Evolutionary conservation across 192 early-diverging fungal genomes (phyloP).

Genomic region (Spizellomyces sp.): DNA sequence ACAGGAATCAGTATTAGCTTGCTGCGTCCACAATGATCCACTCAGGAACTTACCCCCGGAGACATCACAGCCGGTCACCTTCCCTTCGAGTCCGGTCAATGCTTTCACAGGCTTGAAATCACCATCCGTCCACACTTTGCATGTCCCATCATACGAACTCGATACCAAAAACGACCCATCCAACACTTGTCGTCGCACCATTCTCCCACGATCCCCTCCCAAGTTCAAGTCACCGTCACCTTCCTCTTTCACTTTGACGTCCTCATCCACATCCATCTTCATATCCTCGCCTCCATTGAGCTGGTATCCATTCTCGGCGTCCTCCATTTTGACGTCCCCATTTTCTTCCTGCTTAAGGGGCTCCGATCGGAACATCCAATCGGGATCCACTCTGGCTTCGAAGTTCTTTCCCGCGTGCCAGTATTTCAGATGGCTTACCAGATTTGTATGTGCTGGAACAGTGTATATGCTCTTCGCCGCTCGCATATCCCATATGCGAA

Average conservation of each 20-base stretch:
- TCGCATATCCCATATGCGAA: conserved; percentile 93
- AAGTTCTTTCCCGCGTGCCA: conserved; percentile 53
- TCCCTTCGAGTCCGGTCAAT: conserved; percentile 85
- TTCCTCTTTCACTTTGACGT: conserved; percentile 5
- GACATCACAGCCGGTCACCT: conserved; percentile 88
- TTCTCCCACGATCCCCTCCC: conserved; percentile 15
- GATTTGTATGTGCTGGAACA: conserved; percentile 90
- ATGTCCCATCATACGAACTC: conserved; percentile 84
- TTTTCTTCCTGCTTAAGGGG: not conserved
- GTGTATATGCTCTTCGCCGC: conserved; percentile 72
- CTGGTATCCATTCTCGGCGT: conserved; percentile 2
- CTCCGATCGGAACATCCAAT: conserved; percentile 35
- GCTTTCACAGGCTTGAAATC: conserved; percentile 91
- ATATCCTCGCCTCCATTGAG: conserved; percentile 29
- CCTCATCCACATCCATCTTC: conserved; percentile 36
- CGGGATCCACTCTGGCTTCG: conserved; percentile 12
- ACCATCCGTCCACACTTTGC: conserved; percentile 92
- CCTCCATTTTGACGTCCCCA: conserved; percentile 32
- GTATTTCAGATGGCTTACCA: conserved; percentile 78
- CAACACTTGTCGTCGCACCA: conserved; percentile 43
- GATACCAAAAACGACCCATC: conserved; percentile 80
- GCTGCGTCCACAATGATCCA: too few relatives aligned
- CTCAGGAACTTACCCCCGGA: conserved; percentile 42
- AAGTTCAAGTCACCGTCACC: conserved; percentile 19
- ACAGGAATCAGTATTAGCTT: not conserved